Conservation (phyloP, 2,329 filamentous ascomycete species). For the Diaporthe nobilis region DNA sequence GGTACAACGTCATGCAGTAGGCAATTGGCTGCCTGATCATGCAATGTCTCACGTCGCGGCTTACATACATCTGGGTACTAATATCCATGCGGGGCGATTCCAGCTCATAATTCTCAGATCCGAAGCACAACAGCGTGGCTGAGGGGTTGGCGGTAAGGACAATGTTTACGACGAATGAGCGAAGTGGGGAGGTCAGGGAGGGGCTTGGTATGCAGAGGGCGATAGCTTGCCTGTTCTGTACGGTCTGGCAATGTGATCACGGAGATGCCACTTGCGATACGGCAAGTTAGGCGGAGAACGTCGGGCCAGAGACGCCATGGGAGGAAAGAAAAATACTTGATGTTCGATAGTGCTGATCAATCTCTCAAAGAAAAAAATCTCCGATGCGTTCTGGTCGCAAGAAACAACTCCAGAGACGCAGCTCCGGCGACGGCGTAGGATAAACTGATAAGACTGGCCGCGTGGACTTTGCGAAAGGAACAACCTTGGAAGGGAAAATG, state of each 20-base stretch:
- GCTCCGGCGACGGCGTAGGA: not conserved
- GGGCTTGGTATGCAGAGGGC: too few relatives aligned
- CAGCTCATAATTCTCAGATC: not conserved
- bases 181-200: too few relatives aligned
- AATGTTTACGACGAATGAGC: not conserved
- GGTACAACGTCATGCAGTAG: not conserved
- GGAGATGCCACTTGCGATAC: not conserved
- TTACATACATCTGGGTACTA: too few relatives aligned
- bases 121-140: not conserved
- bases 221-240: not conserved
- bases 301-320: not conserved
- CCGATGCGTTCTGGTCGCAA: not conserved
- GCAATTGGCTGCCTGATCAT: not conserved
- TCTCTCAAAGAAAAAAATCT: not conserved
- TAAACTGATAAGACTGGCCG: not conserved
- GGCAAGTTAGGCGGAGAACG: not conserved
- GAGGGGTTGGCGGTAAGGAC: not conserved
- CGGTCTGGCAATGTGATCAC: not conserved
- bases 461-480: not conserved
- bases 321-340: too few relatives aligned
- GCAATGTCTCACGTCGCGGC: not conserved
- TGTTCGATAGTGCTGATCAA: not conserved
- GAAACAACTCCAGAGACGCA: not conserved
- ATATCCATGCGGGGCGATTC: not conserved
- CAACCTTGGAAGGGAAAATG: too few relatives aligned